Base-by-base conservation (phyloP, 31 red algal genomes). In the Asparagopsis taxiformis region DNA sequence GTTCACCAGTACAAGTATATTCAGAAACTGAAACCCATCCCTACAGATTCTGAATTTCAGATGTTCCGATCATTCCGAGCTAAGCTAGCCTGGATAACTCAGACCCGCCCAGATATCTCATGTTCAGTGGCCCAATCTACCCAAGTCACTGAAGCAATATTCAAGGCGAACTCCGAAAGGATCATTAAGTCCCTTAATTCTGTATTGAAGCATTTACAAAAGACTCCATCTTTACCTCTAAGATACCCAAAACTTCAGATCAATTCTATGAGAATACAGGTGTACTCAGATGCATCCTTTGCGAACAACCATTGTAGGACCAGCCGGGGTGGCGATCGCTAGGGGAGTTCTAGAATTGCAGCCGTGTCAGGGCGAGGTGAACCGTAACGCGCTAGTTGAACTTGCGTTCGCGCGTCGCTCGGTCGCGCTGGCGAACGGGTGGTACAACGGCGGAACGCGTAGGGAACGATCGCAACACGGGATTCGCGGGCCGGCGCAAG, bases 21-120 rank as follows among this genome's bases (percentile, higher is more conserved):
- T 28, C 31, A 9, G 19, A 23, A 22, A 11, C 43, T 72, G 9
- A 56, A 55, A 25, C 43, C 33, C 0, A 41, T 55, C 44, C 68
- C 1, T 16, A 0, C 10, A 16, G 51, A 53, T 56, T 53, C 0
- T 53, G 23, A 33, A 29, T 79, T 28, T 66, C 21, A 1, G 3
- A 59, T 32, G 5, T 52, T 79, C 44, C 0, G 49, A 13, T 79
- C 74, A 15, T 24, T 15, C 24, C 52, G 58, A 23, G 24, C 22
- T n/a, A 66, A 64, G 0, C 17, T 54, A 16, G 24, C 20, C 0
- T 66, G n/a, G 61, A 38, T 66, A 9, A 1, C 44, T 15, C 59
- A 79, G 17, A 66, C 61, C 19, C 59, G 74, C 39, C 74, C 58
- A 20, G 59, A 66, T 55, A 79, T 79, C 9, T 0, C 32, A 3